These are phyloP conservation scores for Schwanniomyces etchellsii DNA, from an alignment of 1,139 yeast species.

Conservation along the genomic window DNA sequence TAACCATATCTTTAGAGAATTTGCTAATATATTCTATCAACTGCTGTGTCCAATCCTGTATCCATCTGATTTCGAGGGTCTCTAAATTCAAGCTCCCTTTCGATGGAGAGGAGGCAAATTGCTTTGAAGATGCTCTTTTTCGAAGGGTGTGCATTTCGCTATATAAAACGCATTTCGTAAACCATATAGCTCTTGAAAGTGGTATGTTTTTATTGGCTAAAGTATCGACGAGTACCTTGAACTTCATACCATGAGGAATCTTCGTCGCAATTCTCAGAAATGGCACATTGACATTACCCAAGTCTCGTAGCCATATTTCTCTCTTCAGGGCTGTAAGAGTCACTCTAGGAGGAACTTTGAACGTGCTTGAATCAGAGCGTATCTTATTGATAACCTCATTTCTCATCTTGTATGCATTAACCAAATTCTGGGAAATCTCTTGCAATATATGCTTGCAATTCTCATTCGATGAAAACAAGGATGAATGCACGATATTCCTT, in stretches of 20 bases:
- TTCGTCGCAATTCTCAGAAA: slow-evolving; percentile 64
- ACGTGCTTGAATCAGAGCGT: slow-evolving; percentile 44
- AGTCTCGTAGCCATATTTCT: slow-evolving; percentile 78
- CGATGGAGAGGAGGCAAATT: slow-evolving; percentile 6
- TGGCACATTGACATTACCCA: slow-evolving; percentile 65
- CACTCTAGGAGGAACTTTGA: slow-evolving; percentile 79
- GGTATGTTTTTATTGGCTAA: slow-evolving; percentile 66
- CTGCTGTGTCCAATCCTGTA: slow-evolving; percentile 86
- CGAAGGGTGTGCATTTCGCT: slow-evolving; percentile 71
- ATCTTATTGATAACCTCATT: slow-evolving; percentile 66
- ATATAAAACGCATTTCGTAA: slow-evolving; percentile 78
- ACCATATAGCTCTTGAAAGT: slow-evolving; percentile 77
- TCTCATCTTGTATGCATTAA: slow-evolving; percentile 55
- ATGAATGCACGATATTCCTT: slow-evolving; percentile 44
- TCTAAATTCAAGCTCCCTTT: slow-evolving; percentile 12
- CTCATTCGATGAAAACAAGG: slow-evolving; percentile 33
- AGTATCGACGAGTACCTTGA: slow-evolving; percentile 66
- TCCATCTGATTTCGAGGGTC: slow-evolving; percentile 55
- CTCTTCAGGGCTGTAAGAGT: slow-evolving; percentile 82
- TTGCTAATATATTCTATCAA: slow-evolving; percentile 56
- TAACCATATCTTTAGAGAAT: slow-evolving; percentile 35
- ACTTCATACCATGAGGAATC: slow-evolving; percentile 88
- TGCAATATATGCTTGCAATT: slow-evolving; percentile 33
- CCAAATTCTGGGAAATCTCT: slow-evolving; percentile 45
- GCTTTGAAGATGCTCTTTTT: slow-evolving; percentile 34